Percentiles rank a stretch among this genome's conserved stretches.
Conservation (phyloP, 805 yeast genomes). For the Zygosaccharomyces bailii region DNA sequence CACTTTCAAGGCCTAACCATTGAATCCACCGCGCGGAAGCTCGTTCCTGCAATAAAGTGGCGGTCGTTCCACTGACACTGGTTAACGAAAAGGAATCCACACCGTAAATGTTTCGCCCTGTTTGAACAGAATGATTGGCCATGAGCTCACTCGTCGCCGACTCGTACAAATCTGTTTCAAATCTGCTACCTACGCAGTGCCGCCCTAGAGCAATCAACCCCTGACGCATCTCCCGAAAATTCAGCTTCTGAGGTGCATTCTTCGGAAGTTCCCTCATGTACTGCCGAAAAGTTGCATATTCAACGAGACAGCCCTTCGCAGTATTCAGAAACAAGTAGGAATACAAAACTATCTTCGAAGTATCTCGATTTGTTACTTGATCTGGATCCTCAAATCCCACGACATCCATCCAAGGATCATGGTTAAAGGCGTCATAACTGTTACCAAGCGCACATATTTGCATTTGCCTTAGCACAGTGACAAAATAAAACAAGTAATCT, state of each 20-base stretch:
- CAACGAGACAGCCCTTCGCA: slow-evolving; percentile 1
- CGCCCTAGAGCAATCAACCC: slow-evolving; percentile 1
- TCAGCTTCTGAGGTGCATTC: neutral
- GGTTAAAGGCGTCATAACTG: too few species aligned
- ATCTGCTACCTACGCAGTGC: neutral
- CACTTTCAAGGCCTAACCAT: neutral
- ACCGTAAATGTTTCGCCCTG: neutral
- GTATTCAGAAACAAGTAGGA: slow-evolving; percentile 5
- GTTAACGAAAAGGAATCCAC: neutral
- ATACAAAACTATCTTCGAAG: neutral
- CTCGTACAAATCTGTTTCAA: neutral
- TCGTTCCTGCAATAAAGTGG: neutral
- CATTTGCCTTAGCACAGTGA: too few species aligned
- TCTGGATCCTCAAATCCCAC: neutral
- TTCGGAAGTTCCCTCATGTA: neutral
- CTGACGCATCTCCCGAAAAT: slow-evolving; percentile 6
- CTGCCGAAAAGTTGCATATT: neutral
- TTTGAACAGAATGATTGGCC: neutral
- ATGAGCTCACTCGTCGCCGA: neutral
- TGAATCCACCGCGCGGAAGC: slow-evolving; percentile 3
- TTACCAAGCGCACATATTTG: too few species aligned
- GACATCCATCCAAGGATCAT: neutral
- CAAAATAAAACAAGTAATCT: too few species aligned
- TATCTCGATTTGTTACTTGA: neutral
- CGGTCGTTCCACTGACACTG: neutral